Base-by-base conservation (phyloP, 2,329 filamentous ascomycete species). In the Aspergillus latus region DNA sequence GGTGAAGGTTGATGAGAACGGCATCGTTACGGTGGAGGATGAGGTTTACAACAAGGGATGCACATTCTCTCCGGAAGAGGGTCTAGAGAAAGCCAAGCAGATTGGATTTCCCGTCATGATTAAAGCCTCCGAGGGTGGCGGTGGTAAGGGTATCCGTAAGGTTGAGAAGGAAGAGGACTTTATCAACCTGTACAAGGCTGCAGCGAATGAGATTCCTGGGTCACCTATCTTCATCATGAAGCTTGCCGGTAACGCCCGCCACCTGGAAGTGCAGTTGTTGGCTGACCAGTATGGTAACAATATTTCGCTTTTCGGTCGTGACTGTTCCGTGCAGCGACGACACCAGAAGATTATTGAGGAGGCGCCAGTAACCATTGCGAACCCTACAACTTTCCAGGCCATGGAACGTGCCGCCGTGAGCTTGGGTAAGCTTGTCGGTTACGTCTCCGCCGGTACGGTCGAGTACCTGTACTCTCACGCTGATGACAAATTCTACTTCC, bases 221-320 rank as follows among this genome's bases (percentile, higher is more conserved):
- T 99, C 94, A 30, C 94, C 95, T 65, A 99, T 99, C 77, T 99
- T 99, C 84, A 96, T 99, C 80, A 99, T 99, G 94, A 97, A 99
- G 85, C 82, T 99, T 62, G 94, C 94, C 49, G 94, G 93, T 66
- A 96, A 96, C 72, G 94, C 94, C 40, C 84, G 94, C 66, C 94
- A 99, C 83, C 81, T 99, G 78, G 94, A 99, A 78, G 95, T 99
- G 57, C 94, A 99, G 79, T 82, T 99, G 63, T 83, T 99, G 52
- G 95, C 94, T 63, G 95, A 99, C 80, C 92, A 99, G 82, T 99
- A 99, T 75, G 94, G 95, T 72, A 97, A 99, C 85, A 97, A 97
- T 80, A 97, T 99, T 73, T 99, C 94, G 7, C 86, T 99, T 50
- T 99, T 97, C 68, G 94, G 94, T 71, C 88, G 94, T 86, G 94